Conservation (phyloP, 2,329 filamentous ascomycete genomes). For the Penicillium brevicompactum region DNA sequence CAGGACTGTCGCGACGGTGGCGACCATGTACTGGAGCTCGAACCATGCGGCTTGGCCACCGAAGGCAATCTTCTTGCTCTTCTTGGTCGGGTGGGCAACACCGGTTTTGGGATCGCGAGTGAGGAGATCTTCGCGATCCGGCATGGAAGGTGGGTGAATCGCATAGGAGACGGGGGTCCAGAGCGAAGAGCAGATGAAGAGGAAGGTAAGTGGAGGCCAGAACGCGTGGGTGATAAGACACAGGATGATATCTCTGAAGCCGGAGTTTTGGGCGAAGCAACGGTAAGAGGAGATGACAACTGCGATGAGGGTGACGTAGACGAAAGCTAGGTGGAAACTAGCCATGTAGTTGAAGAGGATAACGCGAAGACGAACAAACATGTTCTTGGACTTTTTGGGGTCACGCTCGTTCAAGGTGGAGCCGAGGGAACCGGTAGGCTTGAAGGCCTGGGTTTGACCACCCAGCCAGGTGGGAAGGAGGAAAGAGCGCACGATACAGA, state of each 20-base stretch:
- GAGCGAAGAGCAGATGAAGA: conserved; percentile 57
- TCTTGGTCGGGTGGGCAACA: conserved; percentile 48
- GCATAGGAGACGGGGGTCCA: conserved; percentile 65
- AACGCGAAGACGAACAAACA: conserved; percentile 56
- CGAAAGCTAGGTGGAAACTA: conserved; percentile 57
- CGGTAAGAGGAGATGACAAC: conserved; percentile 56
- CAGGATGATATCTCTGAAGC: conserved; percentile 48
- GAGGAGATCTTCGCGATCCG: conserved; percentile 60
- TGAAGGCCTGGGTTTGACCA: conserved; percentile 61
- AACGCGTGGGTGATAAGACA: conserved; percentile 62
- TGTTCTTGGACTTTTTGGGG: conserved; percentile 36
- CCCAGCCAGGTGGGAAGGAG: conserved; percentile 62
- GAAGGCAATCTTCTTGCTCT: conserved; percentile 59
- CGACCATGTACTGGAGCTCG: conserved; percentile 57
- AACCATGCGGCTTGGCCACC: conserved; percentile 58
- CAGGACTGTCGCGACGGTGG: conserved; percentile 54
- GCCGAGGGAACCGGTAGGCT: conserved; percentile 60
- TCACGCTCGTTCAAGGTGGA: conserved; percentile 63
- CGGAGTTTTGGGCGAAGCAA: conserved; percentile 47
- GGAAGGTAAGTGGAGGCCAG: conserved; percentile 63
- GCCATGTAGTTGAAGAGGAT: conserved; percentile 61
- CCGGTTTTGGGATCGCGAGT: conserved; percentile 55
- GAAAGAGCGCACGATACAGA: conserved; percentile 61
- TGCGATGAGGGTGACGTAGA: conserved; percentile 56
- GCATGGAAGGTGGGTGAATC: conserved; percentile 61